Base-by-base conservation (phyloP, 2,329 filamentous ascomycete genomes). In the Canariomyces notabilis region DNA sequence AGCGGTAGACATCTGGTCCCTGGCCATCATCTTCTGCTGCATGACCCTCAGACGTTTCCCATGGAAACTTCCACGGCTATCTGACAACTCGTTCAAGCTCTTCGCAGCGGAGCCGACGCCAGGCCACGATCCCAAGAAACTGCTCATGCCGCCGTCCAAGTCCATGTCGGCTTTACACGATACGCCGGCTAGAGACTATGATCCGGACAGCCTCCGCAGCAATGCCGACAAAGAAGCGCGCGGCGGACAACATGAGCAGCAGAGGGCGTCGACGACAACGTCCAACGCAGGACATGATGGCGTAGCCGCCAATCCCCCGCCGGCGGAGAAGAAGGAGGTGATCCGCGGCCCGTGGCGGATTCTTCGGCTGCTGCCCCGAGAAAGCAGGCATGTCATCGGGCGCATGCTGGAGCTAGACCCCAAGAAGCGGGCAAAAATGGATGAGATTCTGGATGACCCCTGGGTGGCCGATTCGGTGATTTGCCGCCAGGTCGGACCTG, bases 11-110 rank as follows among this genome's bases (percentile, higher is more conserved):
- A 89, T 98, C 49, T 98, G 93, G 93, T 98, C 93, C 9, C 74
- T 98, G 49, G 93, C 91, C 15, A 98, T 98, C 58, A 97, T 98
- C 45, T 98, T 91, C 69, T 97, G 93, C 68, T 98, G 93, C 72
- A 98, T 98, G 93, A 93, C 89, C 5, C 74, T 98, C 34, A 80
- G 93, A 18, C 76, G 93, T 29, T 98, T 98, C 62, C 93, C 93
- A 0, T 98, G 93, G 93, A 98, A 98, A 70, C 83, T 94, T 29
- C 93, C 93, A 4, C 82, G 90, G 33, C 72, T 89, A 64, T 87
- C 87, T 3, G 93, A 98, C 65, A 97, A 95, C 65, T 95, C 89
- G 0, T 98, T 88, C 69, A 90, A 91, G 60, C 77, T 98, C 1
- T 98, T 98, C 63, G 83, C 91, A 12, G 82, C 93, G 1, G 78